Evolutionary conservation across 805 yeast genomes (phyloP).

Genomic region (Lipomyces lipofer): DNA sequence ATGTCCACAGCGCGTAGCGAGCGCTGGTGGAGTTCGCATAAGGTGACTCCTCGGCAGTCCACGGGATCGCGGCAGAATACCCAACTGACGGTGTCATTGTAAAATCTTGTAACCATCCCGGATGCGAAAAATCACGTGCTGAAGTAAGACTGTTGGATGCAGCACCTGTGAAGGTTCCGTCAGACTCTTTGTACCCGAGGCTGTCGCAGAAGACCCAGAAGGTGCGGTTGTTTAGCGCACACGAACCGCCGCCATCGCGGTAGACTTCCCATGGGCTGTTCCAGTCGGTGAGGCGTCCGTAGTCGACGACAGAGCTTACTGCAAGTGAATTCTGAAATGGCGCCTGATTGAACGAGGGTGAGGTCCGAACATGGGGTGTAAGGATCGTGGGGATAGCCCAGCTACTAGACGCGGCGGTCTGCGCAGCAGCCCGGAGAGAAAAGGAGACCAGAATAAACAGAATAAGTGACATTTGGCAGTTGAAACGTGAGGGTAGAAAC

Average conservation of each 20-base stretch:
- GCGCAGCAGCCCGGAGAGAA: not conserved
- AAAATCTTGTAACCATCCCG: constrained; percentile 6
- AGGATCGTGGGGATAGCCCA: constrained; percentile 1
- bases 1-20: constrained; percentile 20
- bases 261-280: not conserved
- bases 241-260: constrained; percentile 21
- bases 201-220: constrained; percentile 13
- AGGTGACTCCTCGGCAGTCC: constrained; percentile 2
- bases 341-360: not conserved
- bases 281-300: constrained; percentile 9
- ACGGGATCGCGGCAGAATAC: constrained; percentile 11
- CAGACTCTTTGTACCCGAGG: not conserved
- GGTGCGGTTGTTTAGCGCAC: constrained; percentile 11
- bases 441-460: too few relatives aligned
- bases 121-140: not conserved
- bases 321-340: not conserved
- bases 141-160: constrained; percentile 8
- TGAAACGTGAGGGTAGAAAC: too few relatives aligned
- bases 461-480: too few relatives aligned
- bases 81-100: constrained; percentile 5
- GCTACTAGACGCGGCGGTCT: constrained; percentile 3
- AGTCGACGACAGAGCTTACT: not conserved
- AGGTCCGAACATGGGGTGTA: constrained; percentile 1
- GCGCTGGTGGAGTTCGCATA: not conserved
- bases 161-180: constrained; percentile 4